phyloP scores from a whole-genome alignment of 83 land plant species.

The Larix sibirica region DNA sequence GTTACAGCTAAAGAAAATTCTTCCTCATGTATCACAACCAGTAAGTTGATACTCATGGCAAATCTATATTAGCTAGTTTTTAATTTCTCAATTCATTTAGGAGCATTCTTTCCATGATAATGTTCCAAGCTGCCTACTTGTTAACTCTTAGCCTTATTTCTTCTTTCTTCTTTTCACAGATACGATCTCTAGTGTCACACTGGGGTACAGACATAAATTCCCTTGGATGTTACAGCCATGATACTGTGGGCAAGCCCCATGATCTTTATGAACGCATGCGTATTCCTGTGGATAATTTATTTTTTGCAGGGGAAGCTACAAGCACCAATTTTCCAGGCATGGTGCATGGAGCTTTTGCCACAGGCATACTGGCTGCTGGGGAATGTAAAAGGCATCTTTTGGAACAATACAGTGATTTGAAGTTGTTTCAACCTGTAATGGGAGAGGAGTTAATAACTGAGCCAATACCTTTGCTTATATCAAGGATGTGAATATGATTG shows the following conservation, averaged over 20 bases:
- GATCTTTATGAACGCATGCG: slow-evolving; percentile 70
- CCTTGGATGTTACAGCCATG: slow-evolving; percentile 82
- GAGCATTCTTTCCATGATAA: too few relatives aligned
- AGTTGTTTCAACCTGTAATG: slow-evolving; percentile 73
- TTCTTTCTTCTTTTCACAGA: slow-evolving; percentile 40
- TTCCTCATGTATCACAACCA: slow-evolving; percentile 20
- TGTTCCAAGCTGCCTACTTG: too few relatives aligned
- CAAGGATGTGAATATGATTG: slow-evolving; percentile 47
- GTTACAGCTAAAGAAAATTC: slow-evolving; percentile 19
- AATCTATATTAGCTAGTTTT: too few relatives aligned
- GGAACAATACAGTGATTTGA: slow-evolving; percentile 55
- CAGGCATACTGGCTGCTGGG: slow-evolving; percentile 77
- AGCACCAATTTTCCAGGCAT: slow-evolving; percentile 72
- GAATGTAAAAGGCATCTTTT: slow-evolving; percentile 75
- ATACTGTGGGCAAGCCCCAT: slow-evolving; percentile 76
- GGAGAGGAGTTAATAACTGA: slow-evolving; percentile 39
- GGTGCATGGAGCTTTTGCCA: slow-evolving; percentile 89
- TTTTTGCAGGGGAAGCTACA: slow-evolving; percentile 93
- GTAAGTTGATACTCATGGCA: not conserved
- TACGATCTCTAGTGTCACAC: slow-evolving; percentile 71
- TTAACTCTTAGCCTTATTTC: not conserved
- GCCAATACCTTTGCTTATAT: slow-evolving; percentile 63
- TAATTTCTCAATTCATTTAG: too few relatives aligned
- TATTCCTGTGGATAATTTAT: slow-evolving; percentile 78
- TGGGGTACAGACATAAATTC: slow-evolving; percentile 86